A percentile compares a stretch with the other conserved stretches of the same genome.
These are phyloP conservation scores for Microdochium paspali DNA, from an alignment of 2,329 filamentous ascomycete genomes.

Conservation along the genomic window DNA sequence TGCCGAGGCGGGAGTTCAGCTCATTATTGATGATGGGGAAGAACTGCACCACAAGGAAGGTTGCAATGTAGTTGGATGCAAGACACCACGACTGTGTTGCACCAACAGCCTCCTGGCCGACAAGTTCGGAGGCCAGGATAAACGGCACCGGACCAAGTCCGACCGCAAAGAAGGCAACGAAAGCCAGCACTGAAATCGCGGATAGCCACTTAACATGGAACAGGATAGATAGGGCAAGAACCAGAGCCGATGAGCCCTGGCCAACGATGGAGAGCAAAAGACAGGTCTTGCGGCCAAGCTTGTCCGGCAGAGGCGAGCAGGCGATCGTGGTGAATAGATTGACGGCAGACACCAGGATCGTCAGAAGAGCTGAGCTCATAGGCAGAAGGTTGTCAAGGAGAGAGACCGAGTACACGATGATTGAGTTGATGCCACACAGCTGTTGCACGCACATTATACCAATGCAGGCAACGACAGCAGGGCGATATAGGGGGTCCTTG, in stretches of 20 bases:
- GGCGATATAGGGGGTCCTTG: slow-evolving; percentile 56
- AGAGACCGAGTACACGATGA: slow-evolving; percentile 97
- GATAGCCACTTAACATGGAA: slow-evolving; percentile 65
- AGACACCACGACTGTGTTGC: slow-evolving; percentile 85
- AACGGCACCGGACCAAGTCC: slow-evolving; percentile 92
- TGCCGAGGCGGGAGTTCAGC: slow-evolving; percentile 54
- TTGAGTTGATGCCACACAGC: slow-evolving; percentile 88
- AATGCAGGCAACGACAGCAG: slow-evolving; percentile 72
- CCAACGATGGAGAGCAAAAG: slow-evolving; percentile 74
- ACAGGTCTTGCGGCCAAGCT: slow-evolving; percentile 77
- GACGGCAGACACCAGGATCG: slow-evolving; percentile 76
- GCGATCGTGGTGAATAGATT: slow-evolving; percentile 77
- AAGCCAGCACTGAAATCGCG: slow-evolving; percentile 70
- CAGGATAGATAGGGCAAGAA: slow-evolving; percentile 73
- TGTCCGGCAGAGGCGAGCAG: slow-evolving; percentile 79
- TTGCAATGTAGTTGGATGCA: slow-evolving; percentile 80
- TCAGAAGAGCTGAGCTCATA: slow-evolving; percentile 72
- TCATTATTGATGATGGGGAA: slow-evolving; percentile 79
- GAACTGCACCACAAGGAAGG: slow-evolving; percentile 88
- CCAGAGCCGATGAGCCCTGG: slow-evolving; percentile 70
- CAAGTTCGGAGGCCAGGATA: slow-evolving; percentile 84
- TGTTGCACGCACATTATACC: slow-evolving; percentile 92
- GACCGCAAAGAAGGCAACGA: slow-evolving; percentile 83
- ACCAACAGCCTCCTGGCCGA: slow-evolving; percentile 82
- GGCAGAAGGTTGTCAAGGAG: slow-evolving; percentile 75